Base-by-base conservation (phyloP, 2,329 filamentous ascomycete species). In the Fusarium subglutinans region DNA sequence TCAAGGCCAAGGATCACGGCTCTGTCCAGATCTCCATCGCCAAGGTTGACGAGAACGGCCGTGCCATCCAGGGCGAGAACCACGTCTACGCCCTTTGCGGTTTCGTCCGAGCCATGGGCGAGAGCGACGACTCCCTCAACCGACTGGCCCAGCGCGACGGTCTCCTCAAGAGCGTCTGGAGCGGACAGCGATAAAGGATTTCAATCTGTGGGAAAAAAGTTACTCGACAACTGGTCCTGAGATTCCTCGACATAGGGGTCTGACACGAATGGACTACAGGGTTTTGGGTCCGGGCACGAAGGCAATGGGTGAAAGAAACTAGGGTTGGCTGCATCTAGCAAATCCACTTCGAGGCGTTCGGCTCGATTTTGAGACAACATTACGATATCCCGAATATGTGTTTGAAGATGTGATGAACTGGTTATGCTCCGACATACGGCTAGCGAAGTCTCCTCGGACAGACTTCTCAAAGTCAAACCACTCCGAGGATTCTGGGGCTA, bases 1-100 rank as follows among this genome's bases (percentile, higher is more conserved):
- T 99, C 92, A 98, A 98, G 90, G 95, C 96, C 90, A 98, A 98
- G 90, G 96, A 99, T 89, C 96, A 99, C 91, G 96, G 94, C 82
- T 97, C 94, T 76, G 96, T 98, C 81, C 96, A 99, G 88, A 94
- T 99, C 87, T 94, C 93, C 81, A 90, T 99, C 84, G 96, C 93
- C 87, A 98, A 98, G 90, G 96, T 99, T 82, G 96, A 98, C 87
- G 96, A 99, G 92, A 97, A 95, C 89, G 96, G 96, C 85, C 94
- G 95, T 82, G 95, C 95, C 79, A 83, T 91, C 88, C 94, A 94
- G 80, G 95, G 96, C 87, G 96, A 98, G 90, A 97, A 95, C 92
- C 93, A 98, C 87, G 92, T 94, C 84, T 99, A 98, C 86, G 96
- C 96, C 81, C 93, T 99, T 78, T 97, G 93, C 89, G 96, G 96